Evolutionary conservation across 257 asterid genomes (phyloP).

Genomic region (Solanum gandarillasii): DNA sequence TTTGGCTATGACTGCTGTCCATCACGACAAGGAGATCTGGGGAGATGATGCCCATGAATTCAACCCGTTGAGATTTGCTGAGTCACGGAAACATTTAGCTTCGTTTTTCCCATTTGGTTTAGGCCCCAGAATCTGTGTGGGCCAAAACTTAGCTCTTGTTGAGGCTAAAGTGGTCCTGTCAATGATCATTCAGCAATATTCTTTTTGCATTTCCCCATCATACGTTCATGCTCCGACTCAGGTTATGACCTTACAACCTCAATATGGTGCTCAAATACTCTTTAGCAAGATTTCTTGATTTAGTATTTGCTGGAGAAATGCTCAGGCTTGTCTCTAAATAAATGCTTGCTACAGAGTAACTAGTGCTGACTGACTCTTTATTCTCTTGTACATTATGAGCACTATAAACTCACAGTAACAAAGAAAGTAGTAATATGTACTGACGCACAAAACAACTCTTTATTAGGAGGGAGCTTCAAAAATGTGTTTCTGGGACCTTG

Average conservation of each 20-base stretch:
- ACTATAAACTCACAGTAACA: neutral
- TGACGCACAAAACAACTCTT: neutral
- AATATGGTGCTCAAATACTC: constrained; percentile 20
- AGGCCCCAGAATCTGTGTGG: constrained; percentile 28
- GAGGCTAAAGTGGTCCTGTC: constrained; percentile 27
- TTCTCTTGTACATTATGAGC: neutral
- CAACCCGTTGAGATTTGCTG: constrained; percentile 22
- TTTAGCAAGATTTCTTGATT: constrained; percentile 5
- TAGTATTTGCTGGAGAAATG: neutral
- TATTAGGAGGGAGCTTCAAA: neutral
- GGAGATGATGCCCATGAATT: constrained; percentile 30
- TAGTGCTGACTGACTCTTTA: neutral
- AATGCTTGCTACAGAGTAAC: neutral
- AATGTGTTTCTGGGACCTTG: neutral
- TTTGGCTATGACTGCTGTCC: constrained; percentile 17
- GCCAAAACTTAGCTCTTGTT: constrained; percentile 26
- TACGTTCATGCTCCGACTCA: constrained; percentile 23
- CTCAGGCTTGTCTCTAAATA: neutral
- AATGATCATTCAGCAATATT: constrained; percentile 12
- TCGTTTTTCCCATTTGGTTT: constrained; percentile 23
- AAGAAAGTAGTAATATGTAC: neutral
- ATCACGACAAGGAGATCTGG: constrained; percentile 22
- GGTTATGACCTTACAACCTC: constrained; percentile 16
- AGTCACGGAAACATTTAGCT: constrained; percentile 16
- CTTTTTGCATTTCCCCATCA: constrained; percentile 21